Base-by-base conservation (phyloP, 1,284 basidiomycete species). In the Limonomyces culmigenus region DNA sequence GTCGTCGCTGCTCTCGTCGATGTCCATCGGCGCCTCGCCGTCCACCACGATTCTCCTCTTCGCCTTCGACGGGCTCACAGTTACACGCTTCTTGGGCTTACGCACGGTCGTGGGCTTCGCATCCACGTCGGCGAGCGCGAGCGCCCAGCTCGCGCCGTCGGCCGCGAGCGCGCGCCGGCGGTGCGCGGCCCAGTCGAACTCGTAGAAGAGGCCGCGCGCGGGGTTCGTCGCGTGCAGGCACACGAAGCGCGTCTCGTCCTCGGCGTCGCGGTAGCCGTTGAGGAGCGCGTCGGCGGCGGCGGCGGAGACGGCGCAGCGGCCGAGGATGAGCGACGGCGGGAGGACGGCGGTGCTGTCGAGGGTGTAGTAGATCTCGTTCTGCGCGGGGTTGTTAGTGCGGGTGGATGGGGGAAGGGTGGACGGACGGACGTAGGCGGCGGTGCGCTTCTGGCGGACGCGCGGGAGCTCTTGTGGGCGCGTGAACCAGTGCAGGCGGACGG, bases 301-400 rank as follows among this genome's bases (percentile, higher is more conserved):
- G n/a, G 10, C 10, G 25, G 25, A 27, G 21, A 81, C 62, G 3
- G 48, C 50, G 46, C 78, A 81, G 32, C 52, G 64, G 11, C 58
- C 52, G 11, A 70, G 43, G 31, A 83, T 62, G 33, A 58, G 56
- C 14, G 60, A 59, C 4, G 74, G 63, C 13, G 58, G 52, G 5
- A 77, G 43, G 21, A 66, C 54, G 12, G 57, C 65, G 15, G 54
- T 60, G 2, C 60, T 59, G 19, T 58, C 46, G 14, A 80, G 52
- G 13, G 70, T 67, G 38, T 73, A 76, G 45, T 78, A 80, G 3
- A 83, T 60, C 50, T 83, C 77, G 42, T 77, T 72, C 79, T 79
- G 30, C 39, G 29, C 19, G 19, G 5, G 10, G 17, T 20, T 29
- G 38, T 42, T 19, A 45, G 33, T 32, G 25, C 27, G 29, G 39